Evolutionary conservation across 2,329 filamentous ascomycete species (phyloP), one percentile per base, ranked within the genome.

Genomic region (Penicillium griseofulvum): DNA sequence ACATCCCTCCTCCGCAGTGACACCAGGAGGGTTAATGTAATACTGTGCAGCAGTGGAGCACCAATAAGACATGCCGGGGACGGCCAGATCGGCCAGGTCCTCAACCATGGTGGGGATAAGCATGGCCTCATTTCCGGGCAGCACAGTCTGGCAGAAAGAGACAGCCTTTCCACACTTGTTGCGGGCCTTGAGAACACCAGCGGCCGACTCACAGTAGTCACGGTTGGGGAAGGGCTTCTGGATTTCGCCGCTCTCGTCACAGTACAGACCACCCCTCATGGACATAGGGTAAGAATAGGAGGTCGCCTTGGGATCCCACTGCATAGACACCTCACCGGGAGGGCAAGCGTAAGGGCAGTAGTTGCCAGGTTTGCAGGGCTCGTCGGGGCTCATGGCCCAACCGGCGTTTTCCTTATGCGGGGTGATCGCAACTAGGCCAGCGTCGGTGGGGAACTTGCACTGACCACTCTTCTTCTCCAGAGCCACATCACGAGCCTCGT

Each of bases 111-210:
- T 92, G 16, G 88, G 88, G 65, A 91, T 91, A 63, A 91, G 78
- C 88, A 92, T 92, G 57, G 87, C 87, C 76, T 92, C 89, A 65
- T 90, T 87, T 47, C 89, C 89, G 17, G 89, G 89, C 57, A 91
- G 74, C 14, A 91, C 87, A 5, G 89, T 92, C 74, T 92, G 89
- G 73, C 89, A 92, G 74, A 89, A 90, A 3, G 89, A 84, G 52
- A 91, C 81, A 14, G 80, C 68, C 34, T 78, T 75, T 42, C 83
- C 81, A 58, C 81, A 83, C 63, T 86, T 85, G 77, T 91, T 92
- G 57, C 85, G 78, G 34, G 82, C 88, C 54, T 79, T 76, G 51
- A 92, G 80, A 8, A 84, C 69, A 41, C 87, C 87, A 19, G 83
- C 84, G 43, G 88, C 89, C 38, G 85, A 78, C 47, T 87, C 82